Conservation (phyloP, 2,329 filamentous ascomycete species). For the Diaporthe eres region DNA sequence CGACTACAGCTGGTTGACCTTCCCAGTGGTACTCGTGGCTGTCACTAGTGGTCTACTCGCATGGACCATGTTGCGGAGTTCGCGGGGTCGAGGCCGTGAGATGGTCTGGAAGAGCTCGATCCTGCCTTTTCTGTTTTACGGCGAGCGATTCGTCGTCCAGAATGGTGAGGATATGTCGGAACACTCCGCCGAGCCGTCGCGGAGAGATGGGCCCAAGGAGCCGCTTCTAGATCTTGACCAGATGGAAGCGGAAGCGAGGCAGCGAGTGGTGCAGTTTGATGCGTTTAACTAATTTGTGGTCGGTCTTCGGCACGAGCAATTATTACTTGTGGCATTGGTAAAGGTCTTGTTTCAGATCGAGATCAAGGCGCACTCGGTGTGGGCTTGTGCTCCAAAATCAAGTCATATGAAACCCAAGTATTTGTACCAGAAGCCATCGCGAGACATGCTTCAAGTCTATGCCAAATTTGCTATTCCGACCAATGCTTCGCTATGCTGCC, state of each 20-base stretch:
- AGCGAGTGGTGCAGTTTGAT: neutral
- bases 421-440: too few relatives aligned
- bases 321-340: too few relatives aligned
- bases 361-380: too few relatives aligned
- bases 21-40: neutral
- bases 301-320: too few relatives aligned
- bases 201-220: neutral
- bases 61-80: neutral
- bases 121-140: neutral
- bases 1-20: neutral
- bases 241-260: neutral
- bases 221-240: neutral
- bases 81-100: neutral
- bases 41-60: neutral
- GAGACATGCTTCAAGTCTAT: neutral
- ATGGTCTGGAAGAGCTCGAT: neutral
- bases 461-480: neutral
- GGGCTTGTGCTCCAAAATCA: too few relatives aligned
- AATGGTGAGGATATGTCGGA: neutral
- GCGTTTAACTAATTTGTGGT: too few relatives aligned
- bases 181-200: too few relatives aligned
- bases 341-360: too few relatives aligned
- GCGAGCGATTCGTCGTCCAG: conserved; percentile 2
- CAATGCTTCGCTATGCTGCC: conserved; percentile 37
- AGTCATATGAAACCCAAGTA: too few relatives aligned